phyloP scores from a whole-genome alignment of 2,329 filamentous ascomycete species.

The Aspergillus pseudotamarii region DNA sequence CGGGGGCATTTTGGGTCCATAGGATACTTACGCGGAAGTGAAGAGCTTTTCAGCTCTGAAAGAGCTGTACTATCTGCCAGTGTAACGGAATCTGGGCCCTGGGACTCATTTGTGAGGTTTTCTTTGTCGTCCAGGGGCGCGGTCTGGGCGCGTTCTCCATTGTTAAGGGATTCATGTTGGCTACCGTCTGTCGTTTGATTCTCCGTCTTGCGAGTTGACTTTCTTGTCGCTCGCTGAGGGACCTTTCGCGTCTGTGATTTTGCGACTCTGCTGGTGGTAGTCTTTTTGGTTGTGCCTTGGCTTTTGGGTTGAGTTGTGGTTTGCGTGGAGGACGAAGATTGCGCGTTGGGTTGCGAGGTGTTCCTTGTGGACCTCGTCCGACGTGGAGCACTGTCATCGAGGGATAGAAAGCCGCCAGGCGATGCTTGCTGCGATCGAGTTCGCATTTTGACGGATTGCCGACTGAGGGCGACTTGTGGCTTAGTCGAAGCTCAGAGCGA shows the following conservation, averaged over 20 bases:
- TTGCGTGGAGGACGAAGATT: slow-evolving; percentile 13
- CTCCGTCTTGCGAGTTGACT: slow-evolving; percentile 16
- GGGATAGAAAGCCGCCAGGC: slow-evolving; percentile 36
- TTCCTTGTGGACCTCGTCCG: slow-evolving; percentile 26
- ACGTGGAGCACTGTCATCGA: slow-evolving; percentile 28
- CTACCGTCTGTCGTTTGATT: slow-evolving; percentile 11
- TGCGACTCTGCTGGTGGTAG: slow-evolving; percentile 8
- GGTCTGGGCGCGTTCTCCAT: slow-evolving; percentile 6
- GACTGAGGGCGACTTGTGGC: not conserved
- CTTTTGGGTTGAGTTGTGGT: slow-evolving; percentile 17
- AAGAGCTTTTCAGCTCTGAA: slow-evolving; percentile 15
- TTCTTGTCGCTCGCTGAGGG: slow-evolving; percentile 18
- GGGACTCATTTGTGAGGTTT: not conserved
- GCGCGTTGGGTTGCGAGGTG: slow-evolving; percentile 13
- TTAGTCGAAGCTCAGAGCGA: slow-evolving; percentile 2
- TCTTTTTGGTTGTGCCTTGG: slow-evolving; percentile 20
- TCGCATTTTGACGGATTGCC: slow-evolving; percentile 32
- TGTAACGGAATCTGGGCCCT: not conserved
- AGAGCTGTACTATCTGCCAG: slow-evolving; percentile 5
- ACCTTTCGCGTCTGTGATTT: slow-evolving; percentile 17
- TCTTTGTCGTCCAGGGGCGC: slow-evolving; percentile 11
- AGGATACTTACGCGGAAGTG: not conserved
- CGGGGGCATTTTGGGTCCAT: not conserved
- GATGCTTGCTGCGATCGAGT: slow-evolving; percentile 43
- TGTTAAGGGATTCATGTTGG: slow-evolving; percentile 8